Conservation (phyloP, 495 filamentous ascomycete species). For the Opeltia flavorubescens region DNA sequence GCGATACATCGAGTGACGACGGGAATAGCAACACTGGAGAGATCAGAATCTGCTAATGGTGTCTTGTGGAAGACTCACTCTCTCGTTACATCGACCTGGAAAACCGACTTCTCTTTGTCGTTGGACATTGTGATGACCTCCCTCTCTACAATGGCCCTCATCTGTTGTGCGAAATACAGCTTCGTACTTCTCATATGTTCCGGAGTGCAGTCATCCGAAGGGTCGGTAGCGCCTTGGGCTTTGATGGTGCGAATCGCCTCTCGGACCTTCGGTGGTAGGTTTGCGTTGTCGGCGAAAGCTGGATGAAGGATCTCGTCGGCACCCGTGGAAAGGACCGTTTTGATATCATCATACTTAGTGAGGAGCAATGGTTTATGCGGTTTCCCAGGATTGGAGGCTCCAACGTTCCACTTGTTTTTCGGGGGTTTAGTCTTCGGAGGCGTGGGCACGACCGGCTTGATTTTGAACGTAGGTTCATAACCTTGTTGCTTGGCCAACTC, state of each 20-base stretch:
- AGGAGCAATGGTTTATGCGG: not conserved
- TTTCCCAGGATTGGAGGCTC: not conserved
- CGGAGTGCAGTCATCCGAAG: constrained; percentile 7
- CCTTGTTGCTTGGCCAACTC: constrained; percentile 10
- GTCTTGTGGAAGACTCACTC: constrained; percentile 7
- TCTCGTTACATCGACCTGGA: constrained; percentile 15
- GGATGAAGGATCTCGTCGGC: not conserved
- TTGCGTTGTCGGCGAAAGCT: not conserved
- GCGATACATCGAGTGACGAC: constrained; percentile 13
- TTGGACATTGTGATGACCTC: constrained; percentile 5
- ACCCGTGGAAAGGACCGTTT: not conserved
- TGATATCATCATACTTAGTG: not conserved
- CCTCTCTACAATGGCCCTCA: constrained; percentile 2
- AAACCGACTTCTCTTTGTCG: constrained; percentile 1
- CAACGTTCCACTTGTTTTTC: not conserved
- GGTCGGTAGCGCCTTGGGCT: constrained; percentile 6
- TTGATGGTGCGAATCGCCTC: constrained; percentile 4
- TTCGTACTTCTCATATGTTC: constrained; percentile 1
- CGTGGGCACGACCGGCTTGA: not conserved
- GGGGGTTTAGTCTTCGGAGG: not conserved
- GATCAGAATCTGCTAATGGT: not conserved
- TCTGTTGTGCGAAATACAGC: constrained; percentile 3
- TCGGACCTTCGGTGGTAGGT: constrained; percentile 9
- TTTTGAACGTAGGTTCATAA: no score
- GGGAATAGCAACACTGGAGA: constrained; percentile 11